Conservation (phyloP, 2,329 filamentous ascomycete genomes). For the Calonectria fujianensis region DNA sequence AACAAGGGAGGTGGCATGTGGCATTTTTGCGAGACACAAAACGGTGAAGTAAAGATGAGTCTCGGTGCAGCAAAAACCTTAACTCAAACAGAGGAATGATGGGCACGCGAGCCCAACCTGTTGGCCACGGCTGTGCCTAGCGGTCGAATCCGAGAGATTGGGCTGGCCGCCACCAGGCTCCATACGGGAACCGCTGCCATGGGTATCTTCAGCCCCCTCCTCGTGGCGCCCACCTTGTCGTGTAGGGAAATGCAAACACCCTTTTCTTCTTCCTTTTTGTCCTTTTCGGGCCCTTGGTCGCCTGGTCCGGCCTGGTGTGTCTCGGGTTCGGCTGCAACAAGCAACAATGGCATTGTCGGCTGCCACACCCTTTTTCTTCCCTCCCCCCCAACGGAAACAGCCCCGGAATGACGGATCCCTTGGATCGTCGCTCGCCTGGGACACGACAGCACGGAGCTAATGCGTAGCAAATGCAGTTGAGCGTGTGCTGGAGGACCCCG, state of each 20-base stretch:
- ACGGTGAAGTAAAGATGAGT: no score
- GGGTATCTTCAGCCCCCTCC: neutral
- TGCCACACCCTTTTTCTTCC: neutral
- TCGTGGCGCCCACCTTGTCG: neutral
- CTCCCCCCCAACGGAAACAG: neutral
- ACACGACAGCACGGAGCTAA: slow-evolving; percentile 11
- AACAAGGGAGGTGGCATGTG: neutral
- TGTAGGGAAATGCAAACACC: neutral
- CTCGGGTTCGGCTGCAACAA: neutral
- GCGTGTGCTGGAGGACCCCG: neutral
- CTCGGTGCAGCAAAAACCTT: neutral
- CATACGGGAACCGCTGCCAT: neutral
- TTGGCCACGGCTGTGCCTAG: slow-evolving; percentile 2
- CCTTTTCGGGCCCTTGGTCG: no score
- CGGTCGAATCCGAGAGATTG: slow-evolving; percentile 26
- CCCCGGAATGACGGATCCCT: slow-evolving; percentile 5
- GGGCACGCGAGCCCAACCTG: slow-evolving; percentile 12
- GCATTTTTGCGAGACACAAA: neutral
- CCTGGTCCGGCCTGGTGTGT: neutral
- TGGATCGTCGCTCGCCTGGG: slow-evolving; percentile 5
- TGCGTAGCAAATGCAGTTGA: neutral
- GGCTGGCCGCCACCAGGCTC: slow-evolving; percentile 4
- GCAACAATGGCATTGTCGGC: slow-evolving; percentile 6
- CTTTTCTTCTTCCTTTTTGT: neutral
- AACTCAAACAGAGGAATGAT: neutral